Base-by-base conservation (phyloP, 2,329 filamentous ascomycete species). In the Corniculantispora saksenae region DNA sequence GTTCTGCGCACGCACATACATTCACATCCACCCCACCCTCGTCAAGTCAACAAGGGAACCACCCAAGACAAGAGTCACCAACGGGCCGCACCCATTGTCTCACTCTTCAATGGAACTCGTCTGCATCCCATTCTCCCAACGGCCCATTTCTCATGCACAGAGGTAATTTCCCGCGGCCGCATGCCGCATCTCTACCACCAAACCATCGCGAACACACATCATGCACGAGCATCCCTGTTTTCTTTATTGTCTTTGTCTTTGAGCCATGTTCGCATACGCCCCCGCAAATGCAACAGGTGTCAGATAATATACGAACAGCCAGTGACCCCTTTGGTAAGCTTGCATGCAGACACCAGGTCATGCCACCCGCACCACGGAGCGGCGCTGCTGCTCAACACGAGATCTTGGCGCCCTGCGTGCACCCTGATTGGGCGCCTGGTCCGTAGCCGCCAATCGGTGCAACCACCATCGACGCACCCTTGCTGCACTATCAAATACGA, bases 371-470 rank as follows among this genome's bases (percentile, higher is more conserved):
- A 48, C 47, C 27, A 47, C 23, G 27, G 25, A 7, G 48, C 10
- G 50, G 48, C 10, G 50, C 60, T 62, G 60, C 43, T 63, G 40
- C 53, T 50, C 40, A 57, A 63, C 61, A 63, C 61, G 61, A 63
- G 51, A 63, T 63, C 61, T 63, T 56, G 61, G 61, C 61, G 61
- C 17, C 21, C 51, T 19, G 19, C 10, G 17, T 6, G 19, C 29
- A 6, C 25, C 27, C 27, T 63, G 61, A 63, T 63, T 63, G 61
- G 61, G 12, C 51, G 50, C 48, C 53, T 50, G 38, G 12, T 23
- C 48, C 21, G 27, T 32, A 55, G 38, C 38, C 60, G 51, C 51
- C 61, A 38, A 45, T 56, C 38, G 35, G 29, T 63, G 17, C 60
- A 21, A 51, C 61, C 25, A 50, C 43, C 27, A 38, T 48, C 53